Conservation (phyloP, 352 stramenopile species). For the Saprolegnia parasitica region DNA sequence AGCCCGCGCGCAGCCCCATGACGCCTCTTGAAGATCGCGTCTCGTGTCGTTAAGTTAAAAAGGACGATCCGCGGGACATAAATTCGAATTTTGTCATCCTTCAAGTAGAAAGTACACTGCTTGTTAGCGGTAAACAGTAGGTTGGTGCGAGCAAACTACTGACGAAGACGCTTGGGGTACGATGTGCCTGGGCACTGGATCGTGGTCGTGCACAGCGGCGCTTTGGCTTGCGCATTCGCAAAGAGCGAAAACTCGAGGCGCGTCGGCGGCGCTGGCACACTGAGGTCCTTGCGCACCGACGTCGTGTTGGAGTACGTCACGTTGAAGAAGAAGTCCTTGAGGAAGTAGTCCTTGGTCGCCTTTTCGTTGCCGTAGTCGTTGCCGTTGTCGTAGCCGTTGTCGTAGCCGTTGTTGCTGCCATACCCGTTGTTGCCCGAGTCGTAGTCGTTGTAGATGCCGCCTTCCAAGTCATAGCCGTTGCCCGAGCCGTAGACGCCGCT, state of each 20-base stretch:
- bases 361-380: background rate
- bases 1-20: slow-evolving; percentile 19
- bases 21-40: slow-evolving; percentile 1
- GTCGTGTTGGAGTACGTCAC: background rate
- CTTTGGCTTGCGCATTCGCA: background rate
- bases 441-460: too few species aligned
- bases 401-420: too few species aligned
- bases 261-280: background rate
- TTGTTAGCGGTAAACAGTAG: background rate
- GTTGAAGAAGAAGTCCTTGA: background rate
- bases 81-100: background rate
- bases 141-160: slow-evolving; percentile 1
- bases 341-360: background rate
- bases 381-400: background rate
- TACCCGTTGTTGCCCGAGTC: too few species aligned
- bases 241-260: slow-evolving; percentile 8
- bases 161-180: background rate
- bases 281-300: background rate
- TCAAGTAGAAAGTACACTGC: background rate
- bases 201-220: background rate
- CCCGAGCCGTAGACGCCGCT: too few species aligned
- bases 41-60: background rate
- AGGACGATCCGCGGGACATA: background rate
- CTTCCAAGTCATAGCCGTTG: too few species aligned
- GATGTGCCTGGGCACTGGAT: background rate